Evolutionary conservation across 495 filamentous ascomycete genomes (phyloP), one percentile per base, ranked within the genome.

Genomic region (Penicillium lividum): DNA sequence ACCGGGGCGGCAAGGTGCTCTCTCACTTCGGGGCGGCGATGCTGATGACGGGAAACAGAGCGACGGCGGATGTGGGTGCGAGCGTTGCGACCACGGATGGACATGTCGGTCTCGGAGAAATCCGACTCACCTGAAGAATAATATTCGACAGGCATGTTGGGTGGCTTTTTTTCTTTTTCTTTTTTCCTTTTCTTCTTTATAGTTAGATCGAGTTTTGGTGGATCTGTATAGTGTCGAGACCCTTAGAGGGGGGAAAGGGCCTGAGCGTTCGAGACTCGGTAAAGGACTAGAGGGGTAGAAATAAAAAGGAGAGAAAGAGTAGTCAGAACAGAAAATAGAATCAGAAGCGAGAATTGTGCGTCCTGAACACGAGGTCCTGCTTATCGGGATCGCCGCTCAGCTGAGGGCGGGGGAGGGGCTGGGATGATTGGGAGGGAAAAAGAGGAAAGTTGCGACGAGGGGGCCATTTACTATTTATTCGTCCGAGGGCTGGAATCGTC

Each of bases 91-190:
- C 59, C 57, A 30, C 60, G 63, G 60, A 72, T 67, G 29, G 72
- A 77, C 55, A 71, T 30, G 47, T 79, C 76, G 13, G 75, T 72
- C 61, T 77, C 76, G 16, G 73, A 74, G 59, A 65, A 73, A 2
- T 78, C 77, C 16, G 69, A 68, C 31, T 76, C 74, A 22, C 66
- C 56, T 3, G 73, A 44, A 38, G 42, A 53, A 61, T 43, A 27
- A 59, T 53, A 49, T 56, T 34, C 15, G 28, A 51, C 15, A 38
- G 65, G 67, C 60, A 65, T 68, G 52, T 57, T 67, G 56, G 60
- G 56, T 5, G 57, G 51, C 61, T 31, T 18, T 40, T 51, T 28
- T 56, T 28, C 13, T 36, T 11, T 36, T 36, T 36, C 13, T 36
- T 36, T 34, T 36, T 36, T 11, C 33, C 13, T 11, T 36, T 36